A percentile compares a stretch with the other conserved stretches of the same genome.
Conservation (phyloP, 345 rosid species). For the Acer yangbiense region DNA sequence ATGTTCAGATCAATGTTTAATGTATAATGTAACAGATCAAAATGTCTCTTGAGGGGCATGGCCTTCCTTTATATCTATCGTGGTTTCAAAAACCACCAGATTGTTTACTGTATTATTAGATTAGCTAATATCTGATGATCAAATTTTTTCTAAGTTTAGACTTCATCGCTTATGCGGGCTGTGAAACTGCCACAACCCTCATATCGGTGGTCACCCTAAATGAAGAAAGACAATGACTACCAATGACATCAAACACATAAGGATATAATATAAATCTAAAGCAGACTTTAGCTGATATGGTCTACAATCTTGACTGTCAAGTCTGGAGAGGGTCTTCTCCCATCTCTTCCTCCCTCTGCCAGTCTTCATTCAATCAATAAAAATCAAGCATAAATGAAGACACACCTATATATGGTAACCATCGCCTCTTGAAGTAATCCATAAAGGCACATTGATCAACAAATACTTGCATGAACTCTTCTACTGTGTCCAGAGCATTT, state of each 20-base stretch:
- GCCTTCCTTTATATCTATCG: background rate
- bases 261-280: background rate
- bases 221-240: background rate
- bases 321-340: background rate
- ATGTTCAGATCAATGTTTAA: conserved; percentile 1
- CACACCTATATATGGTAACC: conserved; percentile 49
- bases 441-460: conserved; percentile 51
- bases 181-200: background rate
- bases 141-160: background rate
- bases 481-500: conserved; percentile 38
- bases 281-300: background rate
- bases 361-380: background rate
- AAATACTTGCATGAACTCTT: conserved; percentile 54
- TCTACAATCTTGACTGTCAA: background rate
- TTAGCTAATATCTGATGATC: background rate
- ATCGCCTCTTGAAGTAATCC: conserved; percentile 48
- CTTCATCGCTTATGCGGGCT: background rate
- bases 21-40: conserved; percentile 7
- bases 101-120: background rate
- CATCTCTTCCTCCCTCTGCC: background rate
- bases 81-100: background rate
- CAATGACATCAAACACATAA: background rate
- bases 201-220: background rate
- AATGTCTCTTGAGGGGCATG: background rate
- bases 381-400: conserved; percentile 21